Evolutionary conservation across 148 eudicot species (phyloP).

Genomic region (Arbutus unedo): DNA sequence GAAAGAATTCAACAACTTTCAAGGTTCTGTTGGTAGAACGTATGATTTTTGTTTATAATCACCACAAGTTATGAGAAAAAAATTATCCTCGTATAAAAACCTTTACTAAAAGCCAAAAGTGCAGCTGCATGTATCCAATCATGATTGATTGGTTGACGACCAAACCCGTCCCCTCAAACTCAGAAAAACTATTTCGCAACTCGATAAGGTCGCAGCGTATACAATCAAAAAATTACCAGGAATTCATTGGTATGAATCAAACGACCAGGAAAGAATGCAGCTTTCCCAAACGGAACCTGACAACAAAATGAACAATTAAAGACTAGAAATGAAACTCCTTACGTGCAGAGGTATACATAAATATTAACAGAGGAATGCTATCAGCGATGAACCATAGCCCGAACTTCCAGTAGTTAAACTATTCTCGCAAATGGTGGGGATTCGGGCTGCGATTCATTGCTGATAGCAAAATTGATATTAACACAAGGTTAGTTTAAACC

Average conservation of each 20-base stretch:
- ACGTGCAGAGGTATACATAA: not conserved
- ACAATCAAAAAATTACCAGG: slow-evolving; percentile 43
- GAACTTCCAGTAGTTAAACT: too few relatives aligned
- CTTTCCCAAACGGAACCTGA: slow-evolving; percentile 95
- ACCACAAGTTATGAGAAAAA: not conserved
- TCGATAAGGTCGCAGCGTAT: not conserved
- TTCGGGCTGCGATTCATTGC: too few relatives aligned
- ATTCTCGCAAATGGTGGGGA: too few relatives aligned
- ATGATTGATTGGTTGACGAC: not conserved
- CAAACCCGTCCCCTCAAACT: not conserved
- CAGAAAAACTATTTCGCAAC: not conserved
- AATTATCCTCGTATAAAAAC: not conserved
- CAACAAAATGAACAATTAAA: slow-evolving; percentile 13
- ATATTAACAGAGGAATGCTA: too few relatives aligned
- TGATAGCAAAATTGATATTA: too few relatives aligned
- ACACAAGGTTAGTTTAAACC: not conserved
- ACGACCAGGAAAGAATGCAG: slow-evolving; percentile 89
- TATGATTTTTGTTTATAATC: not conserved
- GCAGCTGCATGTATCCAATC: not conserved
- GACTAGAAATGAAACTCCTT: not conserved
- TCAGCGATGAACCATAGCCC: too few relatives aligned
- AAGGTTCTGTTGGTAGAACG: not conserved
- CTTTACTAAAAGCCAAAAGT: not conserved
- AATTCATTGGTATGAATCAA: slow-evolving; percentile 87
- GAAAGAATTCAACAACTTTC: slow-evolving; percentile 7